These are phyloP conservation scores for Triadica sebifera DNA, from an alignment of 345 rosid species.

Conservation along the genomic window DNA sequence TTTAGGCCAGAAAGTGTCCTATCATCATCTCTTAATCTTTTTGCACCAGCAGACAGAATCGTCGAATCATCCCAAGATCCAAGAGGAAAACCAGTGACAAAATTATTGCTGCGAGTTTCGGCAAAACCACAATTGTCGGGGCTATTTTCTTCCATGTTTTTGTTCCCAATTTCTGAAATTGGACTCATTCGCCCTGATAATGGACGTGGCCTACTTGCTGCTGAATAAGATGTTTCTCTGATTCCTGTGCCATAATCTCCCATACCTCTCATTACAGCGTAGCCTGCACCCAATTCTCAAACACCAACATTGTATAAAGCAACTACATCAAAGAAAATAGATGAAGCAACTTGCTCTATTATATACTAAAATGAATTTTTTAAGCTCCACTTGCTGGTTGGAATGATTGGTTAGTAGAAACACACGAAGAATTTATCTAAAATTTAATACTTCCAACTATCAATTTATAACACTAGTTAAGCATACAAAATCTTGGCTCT, in stretches of 20 bases:
- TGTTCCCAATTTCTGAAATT: constrained; percentile 51
- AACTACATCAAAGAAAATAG: constrained; percentile 1
- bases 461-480: constrained; percentile 10
- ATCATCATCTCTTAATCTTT: constrained; percentile 43
- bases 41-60: constrained; percentile 30
- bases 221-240: constrained; percentile 33
- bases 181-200: constrained; percentile 46
- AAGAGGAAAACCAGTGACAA: constrained; percentile 30
- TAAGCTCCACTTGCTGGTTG: constrained; percentile 22
- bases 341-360: constrained; percentile 20
- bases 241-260: constrained; percentile 52
- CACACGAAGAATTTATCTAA: background rate
- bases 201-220: constrained; percentile 44
- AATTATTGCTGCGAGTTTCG: constrained; percentile 27
- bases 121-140: constrained; percentile 34
- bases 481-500: constrained; percentile 8
- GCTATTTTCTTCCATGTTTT: constrained; percentile 26
- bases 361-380: constrained; percentile 5
- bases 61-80: constrained; percentile 52
- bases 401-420: constrained; percentile 19
- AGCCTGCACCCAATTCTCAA: constrained; percentile 38
- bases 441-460: constrained; percentile 4
- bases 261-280: constrained; percentile 55
- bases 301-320: background rate
- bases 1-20: constrained; percentile 53